These are phyloP conservation scores for Globisporangium solare DNA, from an alignment of 352 stramenopile genomes.

Conservation along the genomic window DNA sequence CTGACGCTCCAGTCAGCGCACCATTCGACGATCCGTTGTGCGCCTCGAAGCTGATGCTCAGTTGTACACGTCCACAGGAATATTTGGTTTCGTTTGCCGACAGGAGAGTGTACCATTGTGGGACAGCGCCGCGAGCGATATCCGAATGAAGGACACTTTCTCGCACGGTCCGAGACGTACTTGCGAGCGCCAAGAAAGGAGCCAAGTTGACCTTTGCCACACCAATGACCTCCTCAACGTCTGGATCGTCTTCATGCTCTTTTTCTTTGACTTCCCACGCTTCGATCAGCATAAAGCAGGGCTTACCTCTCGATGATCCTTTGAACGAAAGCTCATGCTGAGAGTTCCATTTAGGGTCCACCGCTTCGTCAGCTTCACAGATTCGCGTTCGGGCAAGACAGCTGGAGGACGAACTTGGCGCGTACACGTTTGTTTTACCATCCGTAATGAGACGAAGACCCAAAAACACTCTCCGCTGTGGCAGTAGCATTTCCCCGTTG, in stretches of 20 bases:
- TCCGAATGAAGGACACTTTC: conserved; percentile 82
- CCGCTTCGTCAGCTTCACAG: conserved; percentile 47
- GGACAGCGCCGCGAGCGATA: conserved; percentile 75
- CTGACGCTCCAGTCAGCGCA: neutral
- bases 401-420: conserved; percentile 65
- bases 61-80: conserved; percentile 77
- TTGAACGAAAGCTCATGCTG: conserved; percentile 69
- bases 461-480: conserved; percentile 47
- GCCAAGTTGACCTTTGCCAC: conserved; percentile 86
- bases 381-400: conserved; percentile 66
- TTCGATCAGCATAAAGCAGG: conserved; percentile 87
- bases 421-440: conserved; percentile 87
- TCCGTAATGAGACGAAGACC: conserved; percentile 71
- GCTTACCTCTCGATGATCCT: conserved; percentile 67
- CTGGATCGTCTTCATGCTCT: conserved; percentile 22
- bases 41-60: conserved; percentile 84
- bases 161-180: conserved; percentile 71
- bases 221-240: conserved; percentile 68
- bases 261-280: conserved; percentile 67
- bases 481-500: conserved; percentile 33
- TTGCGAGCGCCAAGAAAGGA: conserved; percentile 81
- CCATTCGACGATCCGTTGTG: conserved; percentile 14
- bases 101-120: conserved; percentile 84
- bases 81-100: conserved; percentile 83
- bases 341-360: conserved; percentile 79